phyloP scores from a whole-genome alignment of 768 basidiomycete genomes.

The Trametes meyenii region DNA sequence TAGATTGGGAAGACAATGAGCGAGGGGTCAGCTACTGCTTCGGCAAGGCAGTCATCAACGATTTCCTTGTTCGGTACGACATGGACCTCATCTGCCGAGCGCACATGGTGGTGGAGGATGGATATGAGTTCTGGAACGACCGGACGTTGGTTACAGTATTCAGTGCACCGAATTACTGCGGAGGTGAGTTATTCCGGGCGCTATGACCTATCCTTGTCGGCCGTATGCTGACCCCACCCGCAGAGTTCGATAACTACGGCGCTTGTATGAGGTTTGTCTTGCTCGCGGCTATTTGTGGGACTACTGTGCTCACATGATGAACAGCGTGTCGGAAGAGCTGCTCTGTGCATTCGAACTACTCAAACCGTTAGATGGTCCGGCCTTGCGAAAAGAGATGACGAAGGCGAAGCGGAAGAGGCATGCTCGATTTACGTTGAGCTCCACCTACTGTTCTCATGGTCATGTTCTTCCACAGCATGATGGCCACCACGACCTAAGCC shows the following conservation, averaged over 20 bases:
- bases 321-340: slow-evolving; percentile 93
- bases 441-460: neutral
- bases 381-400: slow-evolving; percentile 96
- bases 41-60: slow-evolving; percentile 95
- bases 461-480: slow-evolving; percentile 27
- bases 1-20: slow-evolving; percentile 99
- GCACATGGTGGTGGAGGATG: slow-evolving; percentile 99
- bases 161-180: slow-evolving; percentile 96
- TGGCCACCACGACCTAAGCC: slow-evolving; percentile 34
- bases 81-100: slow-evolving; percentile 99
- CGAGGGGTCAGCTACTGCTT: slow-evolving; percentile 99
- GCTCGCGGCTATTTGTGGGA: neutral
- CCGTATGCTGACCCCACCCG: neutral
- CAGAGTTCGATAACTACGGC: slow-evolving; percentile 94
- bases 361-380: slow-evolving; percentile 93
- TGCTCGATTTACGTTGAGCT: slow-evolving; percentile 16
- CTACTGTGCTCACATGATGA: neutral
- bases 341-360: slow-evolving; percentile 97
- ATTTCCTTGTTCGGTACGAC: slow-evolving; percentile 92
- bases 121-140: slow-evolving; percentile 99
- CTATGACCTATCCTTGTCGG: slow-evolving; percentile 2
- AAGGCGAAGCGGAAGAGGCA: slow-evolving; percentile 98
- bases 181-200: slow-evolving; percentile 62
- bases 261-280: slow-evolving; percentile 84
- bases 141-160: slow-evolving; percentile 98